Evolutionary conservation across 2,329 filamentous ascomycete species (phyloP).

Genomic region (Podosphaera xanthii): DNA sequence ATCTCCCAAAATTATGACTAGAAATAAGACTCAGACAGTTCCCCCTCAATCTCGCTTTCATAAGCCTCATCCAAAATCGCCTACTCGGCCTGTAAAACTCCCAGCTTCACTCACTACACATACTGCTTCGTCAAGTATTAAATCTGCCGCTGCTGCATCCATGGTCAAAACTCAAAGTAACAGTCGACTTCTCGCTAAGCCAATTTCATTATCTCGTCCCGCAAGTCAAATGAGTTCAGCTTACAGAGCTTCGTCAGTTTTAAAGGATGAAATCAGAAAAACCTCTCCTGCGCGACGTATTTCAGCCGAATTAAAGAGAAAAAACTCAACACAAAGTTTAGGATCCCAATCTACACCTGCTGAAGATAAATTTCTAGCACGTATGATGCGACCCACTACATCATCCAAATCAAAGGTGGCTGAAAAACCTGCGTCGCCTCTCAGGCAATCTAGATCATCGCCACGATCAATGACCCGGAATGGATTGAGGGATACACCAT

Average conservation of each 20-base stretch:
- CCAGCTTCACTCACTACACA: constrained; percentile 45
- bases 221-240: constrained; percentile 11
- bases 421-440: constrained; percentile 32
- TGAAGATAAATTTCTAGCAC: constrained; percentile 51
- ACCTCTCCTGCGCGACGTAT: constrained; percentile 31
- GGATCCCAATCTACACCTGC: constrained; percentile 30
- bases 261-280: constrained; percentile 8
- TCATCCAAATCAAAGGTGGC: constrained; percentile 42
- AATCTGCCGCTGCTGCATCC: constrained; percentile 21
- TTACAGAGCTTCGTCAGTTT: constrained; percentile 11
- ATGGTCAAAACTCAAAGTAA: constrained; percentile 20
- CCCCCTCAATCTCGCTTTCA: constrained; percentile 19
- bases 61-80: constrained; percentile 42
- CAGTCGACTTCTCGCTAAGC: constrained; percentile 20
- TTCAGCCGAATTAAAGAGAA: constrained; percentile 20
- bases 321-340: constrained; percentile 26
- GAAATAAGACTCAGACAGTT: constrained; percentile 11
- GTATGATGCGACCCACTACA: constrained; percentile 61
- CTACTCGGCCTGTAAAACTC: constrained; percentile 43
- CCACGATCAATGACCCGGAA: constrained; percentile 12
- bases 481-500: constrained; percentile 4
- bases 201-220: constrained; percentile 15
- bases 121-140: constrained; percentile 46
- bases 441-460: constrained; percentile 11
- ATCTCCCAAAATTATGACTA: constrained; percentile 7